Evolutionary conservation across 345 rosid species (phyloP), one percentile per base, ranked within the genome.

Genomic region (Raphanus raphanistrum): DNA sequence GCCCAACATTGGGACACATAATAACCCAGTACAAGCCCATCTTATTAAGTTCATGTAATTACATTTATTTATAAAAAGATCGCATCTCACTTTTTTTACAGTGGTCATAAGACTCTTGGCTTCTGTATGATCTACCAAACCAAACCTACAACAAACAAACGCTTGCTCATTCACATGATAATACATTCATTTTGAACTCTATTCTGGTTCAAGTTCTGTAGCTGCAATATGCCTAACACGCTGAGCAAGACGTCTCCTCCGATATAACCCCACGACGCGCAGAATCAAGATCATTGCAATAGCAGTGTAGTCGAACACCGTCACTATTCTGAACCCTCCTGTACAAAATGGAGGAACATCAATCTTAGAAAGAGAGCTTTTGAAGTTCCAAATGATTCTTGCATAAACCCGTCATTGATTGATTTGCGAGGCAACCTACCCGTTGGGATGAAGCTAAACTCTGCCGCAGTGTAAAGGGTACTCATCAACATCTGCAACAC

Each of bases 381-480:
- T 57, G 25, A 13, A 52, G 58, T 52, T 50, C 21, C 21, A 50
- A 50, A n/a, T 16, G 21, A 52, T 50, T 45, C 52, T 45, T 73
- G 5, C 27, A 63, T 2, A 63, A 28, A 64, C 58, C 4, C 13
- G n/a, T n/a, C 26, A 38, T 10, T 11, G 38, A 61, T 8, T 2
- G 7, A 17, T 63, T 64, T 32, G 26, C 31, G 43, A 81, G 68
- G 76, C 4, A 31, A 61, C 80, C 73, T 79, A 88, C 97, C 93
- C 1, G 88, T 86, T 10, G 92, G 96, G 66, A 92, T 87, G 80
- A 92, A 89, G 79, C 87, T 84, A 32, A 90, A 85, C 17, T 90
- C 89, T 36, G 87, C 82, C 12, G 90, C 87, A 55, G 86, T 83
- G 82, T 89, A 92, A 36, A 92, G 73, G 66, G 81, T 48, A 66